phyloP scores from a whole-genome alignment of 108 stramenopile species.

The Phaeodactylum tricornutum region DNA sequence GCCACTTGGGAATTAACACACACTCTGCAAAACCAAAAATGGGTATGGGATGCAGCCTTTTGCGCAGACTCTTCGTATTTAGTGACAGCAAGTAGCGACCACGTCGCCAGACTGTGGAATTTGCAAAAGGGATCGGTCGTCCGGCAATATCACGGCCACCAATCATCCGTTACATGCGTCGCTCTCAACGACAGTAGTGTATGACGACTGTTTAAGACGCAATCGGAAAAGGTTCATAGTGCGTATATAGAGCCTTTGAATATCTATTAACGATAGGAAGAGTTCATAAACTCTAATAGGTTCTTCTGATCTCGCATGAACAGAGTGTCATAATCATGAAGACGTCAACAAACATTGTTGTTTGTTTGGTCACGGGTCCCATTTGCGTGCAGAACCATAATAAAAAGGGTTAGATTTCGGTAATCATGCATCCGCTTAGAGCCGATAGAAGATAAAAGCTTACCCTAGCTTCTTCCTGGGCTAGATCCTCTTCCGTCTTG shows the following conservation, averaged over 20 bases:
- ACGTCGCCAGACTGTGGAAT: constrained; percentile 90
- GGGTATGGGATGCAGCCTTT: constrained; percentile 68
- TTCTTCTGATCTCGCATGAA: too few species aligned
- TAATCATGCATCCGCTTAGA: too few species aligned
- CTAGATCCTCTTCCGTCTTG: constrained; percentile 71
- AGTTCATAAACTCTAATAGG: constrained; percentile 75
- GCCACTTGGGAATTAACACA: constrained; percentile 69
- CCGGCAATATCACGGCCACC: constrained; percentile 86
- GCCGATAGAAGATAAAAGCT: too few species aligned
- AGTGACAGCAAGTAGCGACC: constrained; percentile 91
- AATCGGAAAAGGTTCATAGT: too few species aligned
- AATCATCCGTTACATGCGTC: constrained; percentile 91
- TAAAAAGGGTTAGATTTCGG: too few species aligned
- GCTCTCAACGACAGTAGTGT: constrained; percentile 92
- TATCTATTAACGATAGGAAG: constrained; percentile 33
- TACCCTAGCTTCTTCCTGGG: constrained; percentile 62
- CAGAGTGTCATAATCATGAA: too few species aligned
- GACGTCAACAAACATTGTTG: too few species aligned
- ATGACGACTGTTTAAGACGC: constrained; percentile 14
- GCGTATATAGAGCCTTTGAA: too few species aligned
- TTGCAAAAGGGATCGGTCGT: constrained; percentile 85
- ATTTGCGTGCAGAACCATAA: too few species aligned
- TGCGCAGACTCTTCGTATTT: constrained; percentile 94
- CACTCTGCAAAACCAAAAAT: constrained; percentile 54
- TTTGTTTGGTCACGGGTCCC: too few species aligned